These are phyloP conservation scores for Yarrowia sp. DNA, from an alignment of 805 yeast species.

Conservation along the genomic window DNA sequence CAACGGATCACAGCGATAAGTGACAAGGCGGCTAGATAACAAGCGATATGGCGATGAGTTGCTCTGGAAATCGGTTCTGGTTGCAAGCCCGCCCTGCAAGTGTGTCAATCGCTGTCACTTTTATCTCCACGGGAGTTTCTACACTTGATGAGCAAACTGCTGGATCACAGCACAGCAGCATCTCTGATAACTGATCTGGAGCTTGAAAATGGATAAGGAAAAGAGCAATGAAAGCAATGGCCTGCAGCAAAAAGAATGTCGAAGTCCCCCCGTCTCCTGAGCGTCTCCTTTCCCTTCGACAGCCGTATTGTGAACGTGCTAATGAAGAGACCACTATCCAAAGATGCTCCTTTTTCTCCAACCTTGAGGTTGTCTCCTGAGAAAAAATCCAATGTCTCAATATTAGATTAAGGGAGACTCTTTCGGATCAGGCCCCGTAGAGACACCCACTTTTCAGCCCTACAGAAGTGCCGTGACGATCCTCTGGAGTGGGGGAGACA, in stretches of 20 bases:
- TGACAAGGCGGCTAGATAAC: background rate
- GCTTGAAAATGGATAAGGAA: too few species aligned
- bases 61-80: background rate
- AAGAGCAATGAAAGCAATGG: too few species aligned
- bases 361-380: slow-evolving; percentile 2
- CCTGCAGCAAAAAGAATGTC: too few species aligned
- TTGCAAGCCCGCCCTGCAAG: background rate
- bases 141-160: too few species aligned
- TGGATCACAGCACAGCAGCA: too few species aligned
- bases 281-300: background rate
- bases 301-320: background rate
- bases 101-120: background rate
- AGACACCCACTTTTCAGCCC: slow-evolving; percentile 14
- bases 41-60: background rate
- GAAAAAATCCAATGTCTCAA: slow-evolving; percentile 1
- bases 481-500: background rate
- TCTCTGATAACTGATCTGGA: too few species aligned
- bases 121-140: background rate
- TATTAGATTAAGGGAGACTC: background rate
- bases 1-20: background rate
- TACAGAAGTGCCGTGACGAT: background rate
- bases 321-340: background rate
- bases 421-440: background rate
- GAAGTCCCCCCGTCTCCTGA: too few species aligned
- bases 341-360: background rate